Percentiles rank a stretch among this genome's conserved stretches.
Evolutionary conservation across 2,329 filamentous ascomycete genomes (phyloP).

Genomic region (Neofusicoccum ribis): DNA sequence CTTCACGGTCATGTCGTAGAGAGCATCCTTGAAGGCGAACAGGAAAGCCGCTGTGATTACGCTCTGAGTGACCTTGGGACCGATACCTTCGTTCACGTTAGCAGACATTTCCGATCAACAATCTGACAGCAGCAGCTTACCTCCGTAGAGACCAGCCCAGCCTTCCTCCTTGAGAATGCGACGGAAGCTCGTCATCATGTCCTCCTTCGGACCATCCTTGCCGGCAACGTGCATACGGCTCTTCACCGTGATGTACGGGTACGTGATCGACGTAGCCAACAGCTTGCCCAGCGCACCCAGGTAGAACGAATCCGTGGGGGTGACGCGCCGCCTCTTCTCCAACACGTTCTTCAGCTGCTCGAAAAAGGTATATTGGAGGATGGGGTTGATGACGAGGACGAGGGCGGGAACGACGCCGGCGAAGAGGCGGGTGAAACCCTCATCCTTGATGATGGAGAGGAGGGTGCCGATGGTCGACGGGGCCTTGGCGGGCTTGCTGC

Average conservation of each 20-base stretch:
- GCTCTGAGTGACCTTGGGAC: constrained; percentile 94
- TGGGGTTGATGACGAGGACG: constrained; percentile 95
- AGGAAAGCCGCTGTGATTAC: constrained; percentile 94
- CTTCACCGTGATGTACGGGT: constrained; percentile 99
- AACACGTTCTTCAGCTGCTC: constrained; percentile 94
- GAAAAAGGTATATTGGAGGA: constrained; percentile 97
- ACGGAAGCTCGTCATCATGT: constrained; percentile 74
- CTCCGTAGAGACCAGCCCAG: constrained; percentile 89
- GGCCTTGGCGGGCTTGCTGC: constrained; percentile 50
- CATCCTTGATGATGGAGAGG: constrained; percentile 74
- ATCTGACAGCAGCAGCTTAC: constrained; percentile 50
- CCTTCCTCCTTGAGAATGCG: constrained; percentile 86
- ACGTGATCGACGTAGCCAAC: constrained; percentile 89
- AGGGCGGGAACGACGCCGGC: constrained; percentile 89
- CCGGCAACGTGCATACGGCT: constrained; percentile 93
- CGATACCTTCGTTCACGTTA: constrained; percentile 66
- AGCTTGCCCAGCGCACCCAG: constrained; percentile 92
- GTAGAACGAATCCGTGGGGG: constrained; percentile 83
- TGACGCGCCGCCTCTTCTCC: constrained; percentile 75
- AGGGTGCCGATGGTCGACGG: constrained; percentile 81
- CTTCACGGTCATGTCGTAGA: constrained; percentile 79
- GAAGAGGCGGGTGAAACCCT: constrained; percentile 84
- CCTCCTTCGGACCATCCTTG: constrained; percentile 73
- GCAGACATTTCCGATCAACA: constrained; percentile 23
- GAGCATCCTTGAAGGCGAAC: constrained; percentile 96